Conservation (phyloP, 2,329 filamentous ascomycete species). For the Domatiomyces catenatus region DNA sequence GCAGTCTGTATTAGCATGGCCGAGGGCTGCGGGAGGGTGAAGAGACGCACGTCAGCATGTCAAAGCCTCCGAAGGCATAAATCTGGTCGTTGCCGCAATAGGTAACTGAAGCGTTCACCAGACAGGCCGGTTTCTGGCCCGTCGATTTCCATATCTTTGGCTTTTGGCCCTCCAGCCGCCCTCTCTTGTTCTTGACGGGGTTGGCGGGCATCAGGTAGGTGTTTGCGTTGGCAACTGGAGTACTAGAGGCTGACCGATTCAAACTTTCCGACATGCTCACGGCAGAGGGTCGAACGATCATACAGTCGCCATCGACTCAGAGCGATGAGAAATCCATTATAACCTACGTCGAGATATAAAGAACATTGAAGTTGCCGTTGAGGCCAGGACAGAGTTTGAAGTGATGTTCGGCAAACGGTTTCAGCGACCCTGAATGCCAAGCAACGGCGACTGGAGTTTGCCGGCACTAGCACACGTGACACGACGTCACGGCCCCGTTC, state of each 20-base stretch:
- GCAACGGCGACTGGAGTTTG: neutral
- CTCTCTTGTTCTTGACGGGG: conserved; percentile 49
- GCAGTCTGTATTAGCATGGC: neutral
- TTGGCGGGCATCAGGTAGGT: conserved; percentile 87
- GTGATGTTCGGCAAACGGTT: neutral
- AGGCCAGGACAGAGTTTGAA: neutral
- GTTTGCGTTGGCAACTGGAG: conserved; percentile 15
- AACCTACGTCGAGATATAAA: neutral
- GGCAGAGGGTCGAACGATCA: neutral
- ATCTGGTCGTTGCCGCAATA: conserved; percentile 96
- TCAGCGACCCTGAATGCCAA: neutral
- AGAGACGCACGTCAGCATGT: conserved; percentile 59
- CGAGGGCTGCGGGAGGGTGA: neutral
- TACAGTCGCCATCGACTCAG: neutral
- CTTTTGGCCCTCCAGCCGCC: conserved; percentile 43
- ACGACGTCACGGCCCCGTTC: neutral
- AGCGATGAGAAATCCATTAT: neutral
- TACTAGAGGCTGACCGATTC: conserved; percentile 11
- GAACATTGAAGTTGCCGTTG: neutral
- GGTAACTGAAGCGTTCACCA: conserved; percentile 97
- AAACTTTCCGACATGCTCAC: neutral
- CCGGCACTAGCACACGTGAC: neutral
- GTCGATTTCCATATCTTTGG: conserved; percentile 68
- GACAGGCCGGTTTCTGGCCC: conserved; percentile 72
- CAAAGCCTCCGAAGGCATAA: conserved; percentile 94